Conservation (phyloP, 805 yeast genomes). For the Blastobotrys attinorum region DNA sequence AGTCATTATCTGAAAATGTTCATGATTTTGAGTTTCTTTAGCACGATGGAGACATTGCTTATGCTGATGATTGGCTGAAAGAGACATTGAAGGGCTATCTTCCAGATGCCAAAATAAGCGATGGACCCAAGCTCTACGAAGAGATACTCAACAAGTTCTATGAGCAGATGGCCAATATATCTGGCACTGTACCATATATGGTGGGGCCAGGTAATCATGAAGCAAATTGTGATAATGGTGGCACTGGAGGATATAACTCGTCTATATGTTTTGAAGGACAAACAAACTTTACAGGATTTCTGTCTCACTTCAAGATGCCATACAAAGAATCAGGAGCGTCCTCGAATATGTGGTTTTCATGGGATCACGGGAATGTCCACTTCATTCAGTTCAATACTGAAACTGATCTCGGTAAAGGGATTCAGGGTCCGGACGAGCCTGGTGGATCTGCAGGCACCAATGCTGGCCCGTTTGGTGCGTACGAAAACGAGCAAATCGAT, state of each 20-base stretch:
- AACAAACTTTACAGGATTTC: slow-evolving; percentile 25
- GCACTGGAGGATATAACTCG: slow-evolving; percentile 8
- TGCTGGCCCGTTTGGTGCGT: slow-evolving; percentile 13
- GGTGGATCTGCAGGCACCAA: slow-evolving; percentile 12
- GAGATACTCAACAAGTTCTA: slow-evolving; percentile 20
- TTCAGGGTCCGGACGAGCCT: slow-evolving; percentile 14
- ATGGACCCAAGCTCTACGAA: slow-evolving; percentile 15
- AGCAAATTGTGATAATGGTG: slow-evolving; percentile 16
- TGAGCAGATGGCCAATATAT: slow-evolving; percentile 15
- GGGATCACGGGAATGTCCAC: slow-evolving; percentile 27
- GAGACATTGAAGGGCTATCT: slow-evolving; percentile 14
- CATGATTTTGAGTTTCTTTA: slow-evolving; percentile 21
- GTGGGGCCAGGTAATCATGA: slow-evolving; percentile 24
- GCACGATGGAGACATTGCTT: slow-evolving; percentile 28
- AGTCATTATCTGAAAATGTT: slow-evolving; percentile 8
- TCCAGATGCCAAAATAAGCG: slow-evolving; percentile 5
- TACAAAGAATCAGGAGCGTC: slow-evolving; percentile 20
- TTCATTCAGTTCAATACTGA: slow-evolving; percentile 25
- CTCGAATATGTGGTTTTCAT: slow-evolving; percentile 28
- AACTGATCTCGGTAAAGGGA: slow-evolving; percentile 22
- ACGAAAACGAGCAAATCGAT: slow-evolving; percentile 20
- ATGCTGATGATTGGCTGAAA: slow-evolving; percentile 27
- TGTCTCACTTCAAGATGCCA: slow-evolving; percentile 27
- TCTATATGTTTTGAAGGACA: slow-evolving; percentile 19
- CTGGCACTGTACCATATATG: slow-evolving; percentile 20